Percentiles rank a stretch among this genome's conserved stretches.
Evolutionary conservation across 2,329 filamentous ascomycete species (phyloP).

Genomic region (Alternaria sp.): DNA sequence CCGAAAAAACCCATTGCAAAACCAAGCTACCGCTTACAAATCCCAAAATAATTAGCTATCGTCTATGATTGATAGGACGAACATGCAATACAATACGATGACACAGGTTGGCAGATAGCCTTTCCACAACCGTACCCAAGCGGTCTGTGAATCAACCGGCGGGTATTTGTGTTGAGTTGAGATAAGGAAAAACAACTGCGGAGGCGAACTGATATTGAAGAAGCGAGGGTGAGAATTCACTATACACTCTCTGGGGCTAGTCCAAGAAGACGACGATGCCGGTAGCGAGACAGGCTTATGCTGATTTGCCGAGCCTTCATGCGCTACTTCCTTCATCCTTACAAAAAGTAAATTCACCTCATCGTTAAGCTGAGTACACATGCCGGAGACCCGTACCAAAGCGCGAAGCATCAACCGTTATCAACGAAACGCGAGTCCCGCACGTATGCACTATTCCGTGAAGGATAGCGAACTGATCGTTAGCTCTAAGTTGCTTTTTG

Average conservation of each 20-base stretch:
- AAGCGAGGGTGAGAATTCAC: background rate
- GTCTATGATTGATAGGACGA: too few species aligned
- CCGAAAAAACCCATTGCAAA: too few species aligned
- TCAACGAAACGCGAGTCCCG: background rate
- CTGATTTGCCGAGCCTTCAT: constrained; percentile 1
- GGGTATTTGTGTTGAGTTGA: constrained; percentile 19
- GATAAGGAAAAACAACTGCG: constrained; percentile 1
- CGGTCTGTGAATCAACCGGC: too few species aligned
- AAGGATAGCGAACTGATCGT: background rate
- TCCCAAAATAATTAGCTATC: too few species aligned
- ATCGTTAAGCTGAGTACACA: constrained; percentile 1
- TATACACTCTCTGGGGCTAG: constrained; percentile 1
- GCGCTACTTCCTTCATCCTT: background rate
- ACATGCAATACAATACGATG: too few species aligned
- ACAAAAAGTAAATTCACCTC: background rate
- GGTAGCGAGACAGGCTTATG: constrained; percentile 2
- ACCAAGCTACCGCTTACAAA: too few species aligned
- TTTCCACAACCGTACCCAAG: too few species aligned
- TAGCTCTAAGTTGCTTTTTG: background rate
- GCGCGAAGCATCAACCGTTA: background rate
- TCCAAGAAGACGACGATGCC: constrained; percentile 1
- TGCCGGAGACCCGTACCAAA: constrained; percentile 3
- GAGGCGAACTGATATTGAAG: background rate
- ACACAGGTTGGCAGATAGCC: too few species aligned
- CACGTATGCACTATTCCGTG: background rate